phyloP scores from a whole-genome alignment of 1,284 basidiomycete species.

The Pseudozyma sp. region DNA sequence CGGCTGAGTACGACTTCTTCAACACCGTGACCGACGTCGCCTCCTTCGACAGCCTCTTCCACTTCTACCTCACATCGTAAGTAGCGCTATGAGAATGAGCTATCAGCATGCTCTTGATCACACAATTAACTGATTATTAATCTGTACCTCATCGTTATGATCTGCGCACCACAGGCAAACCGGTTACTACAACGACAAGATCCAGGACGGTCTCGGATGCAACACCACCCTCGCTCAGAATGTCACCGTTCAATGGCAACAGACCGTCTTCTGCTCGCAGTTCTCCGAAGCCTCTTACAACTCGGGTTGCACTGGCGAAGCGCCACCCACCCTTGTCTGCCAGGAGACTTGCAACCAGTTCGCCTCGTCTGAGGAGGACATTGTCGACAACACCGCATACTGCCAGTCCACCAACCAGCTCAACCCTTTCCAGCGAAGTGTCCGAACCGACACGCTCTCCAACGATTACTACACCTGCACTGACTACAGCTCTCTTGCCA shows the following conservation, averaged over 20 bases:
- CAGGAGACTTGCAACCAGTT: constrained; percentile 63
- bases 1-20: constrained; percentile 68
- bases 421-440: constrained; percentile 52
- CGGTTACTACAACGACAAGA: constrained; percentile 64
- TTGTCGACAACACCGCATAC: constrained; percentile 61
- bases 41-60: constrained; percentile 69
- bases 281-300: constrained; percentile 60
- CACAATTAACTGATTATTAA: background rate
- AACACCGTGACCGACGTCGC: constrained; percentile 67
- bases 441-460: constrained; percentile 63
- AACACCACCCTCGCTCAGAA: constrained; percentile 55
- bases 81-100: background rate
- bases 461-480: constrained; percentile 70
- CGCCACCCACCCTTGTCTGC: constrained; percentile 61
- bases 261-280: constrained; percentile 62
- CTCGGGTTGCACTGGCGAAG: constrained; percentile 53
- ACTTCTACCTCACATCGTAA: constrained; percentile 68
- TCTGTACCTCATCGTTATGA: background rate
- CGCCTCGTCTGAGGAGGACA: constrained; percentile 44
- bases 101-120: background rate
- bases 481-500: constrained; percentile 69
- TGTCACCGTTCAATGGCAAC: constrained; percentile 60
- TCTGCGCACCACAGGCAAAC: constrained; percentile 36
- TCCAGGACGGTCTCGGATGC: constrained; percentile 53
- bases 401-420: constrained; percentile 57